Conservation (phyloP, 2,329 filamentous ascomycete species). For the Xylaria digitata region DNA sequence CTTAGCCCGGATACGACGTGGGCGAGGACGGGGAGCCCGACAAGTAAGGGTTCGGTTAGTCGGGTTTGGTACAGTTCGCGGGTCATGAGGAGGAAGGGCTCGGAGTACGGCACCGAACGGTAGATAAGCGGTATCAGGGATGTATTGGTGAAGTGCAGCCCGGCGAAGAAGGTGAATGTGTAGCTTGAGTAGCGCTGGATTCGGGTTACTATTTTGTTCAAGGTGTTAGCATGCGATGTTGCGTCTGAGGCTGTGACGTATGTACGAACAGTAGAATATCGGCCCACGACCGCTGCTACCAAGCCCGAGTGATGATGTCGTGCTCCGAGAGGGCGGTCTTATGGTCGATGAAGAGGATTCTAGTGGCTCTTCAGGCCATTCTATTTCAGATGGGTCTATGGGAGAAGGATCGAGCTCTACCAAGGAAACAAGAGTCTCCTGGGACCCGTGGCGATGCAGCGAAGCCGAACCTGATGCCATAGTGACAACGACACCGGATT, state of each 20-base stretch:
- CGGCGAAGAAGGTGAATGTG: slow-evolving; percentile 79
- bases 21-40: slow-evolving; percentile 77
- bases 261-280: slow-evolving; percentile 77
- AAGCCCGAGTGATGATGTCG: slow-evolving; percentile 64
- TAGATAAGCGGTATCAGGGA: slow-evolving; percentile 82
- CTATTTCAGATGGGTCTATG: slow-evolving; percentile 70
- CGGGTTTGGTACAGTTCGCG: slow-evolving; percentile 92
- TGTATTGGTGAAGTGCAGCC: slow-evolving; percentile 83
- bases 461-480: slow-evolving; percentile 51
- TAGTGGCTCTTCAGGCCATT: slow-evolving; percentile 53
- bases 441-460: slow-evolving; percentile 57
- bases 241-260: background rate
- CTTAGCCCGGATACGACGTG: slow-evolving; percentile 83
- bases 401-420: slow-evolving; percentile 85
- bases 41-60: slow-evolving; percentile 80
- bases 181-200: slow-evolving; percentile 92
- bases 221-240: slow-evolving; percentile 1
- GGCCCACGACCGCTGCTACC: slow-evolving; percentile 73
- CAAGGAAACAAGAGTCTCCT: slow-evolving; percentile 72
- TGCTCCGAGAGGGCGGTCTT: slow-evolving; percentile 56
- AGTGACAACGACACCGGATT: background rate
- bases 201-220: slow-evolving; percentile 54
- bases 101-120: slow-evolving; percentile 77
- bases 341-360: slow-evolving; percentile 49
- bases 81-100: slow-evolving; percentile 89